Percentiles rank a stretch among this genome's conserved stretches.
These are phyloP conservation scores for Plasmodium malariae DNA, from an alignment of 169 alveolate species.

Conservation along the genomic window DNA sequence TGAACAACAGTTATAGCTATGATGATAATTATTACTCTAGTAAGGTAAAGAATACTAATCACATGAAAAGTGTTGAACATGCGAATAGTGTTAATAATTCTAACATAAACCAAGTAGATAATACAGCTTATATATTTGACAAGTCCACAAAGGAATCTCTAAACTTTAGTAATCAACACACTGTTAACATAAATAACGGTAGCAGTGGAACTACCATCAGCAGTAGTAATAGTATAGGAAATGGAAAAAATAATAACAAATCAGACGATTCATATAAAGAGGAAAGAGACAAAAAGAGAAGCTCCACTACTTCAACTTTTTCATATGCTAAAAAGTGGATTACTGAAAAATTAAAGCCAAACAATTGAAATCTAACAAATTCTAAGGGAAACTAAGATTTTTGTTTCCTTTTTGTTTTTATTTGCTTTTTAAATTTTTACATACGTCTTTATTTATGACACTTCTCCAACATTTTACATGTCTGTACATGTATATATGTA, in stretches of 20 bases:
- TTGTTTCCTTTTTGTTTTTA: neutral
- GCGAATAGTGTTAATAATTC: neutral
- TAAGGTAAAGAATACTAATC: no score
- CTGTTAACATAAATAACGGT: neutral
- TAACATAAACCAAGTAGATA: neutral
- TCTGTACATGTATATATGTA: no score
- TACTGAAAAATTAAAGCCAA: constrained; percentile 49
- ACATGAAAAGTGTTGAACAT: neutral
- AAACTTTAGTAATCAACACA: neutral
- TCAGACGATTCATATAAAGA: neutral
- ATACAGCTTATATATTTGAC: neutral
- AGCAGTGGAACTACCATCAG: neutral
- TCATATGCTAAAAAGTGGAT: constrained; percentile 75
- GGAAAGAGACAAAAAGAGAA: neutral
- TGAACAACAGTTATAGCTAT: neutral
- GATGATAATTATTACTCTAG: neutral
- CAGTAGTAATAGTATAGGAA: neutral
- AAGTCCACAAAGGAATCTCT: neutral
- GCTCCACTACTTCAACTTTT: constrained; percentile 23
- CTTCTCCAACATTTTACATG: no score
- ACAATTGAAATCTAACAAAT: constrained; percentile 1
- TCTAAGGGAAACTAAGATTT: neutral
- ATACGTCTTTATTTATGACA: neutral
- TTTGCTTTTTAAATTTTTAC: neutral
- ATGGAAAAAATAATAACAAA: neutral